These are phyloP conservation scores for Mycena sanguinolenta DNA, from an alignment of 768 basidiomycete species.

Conservation along the genomic window DNA sequence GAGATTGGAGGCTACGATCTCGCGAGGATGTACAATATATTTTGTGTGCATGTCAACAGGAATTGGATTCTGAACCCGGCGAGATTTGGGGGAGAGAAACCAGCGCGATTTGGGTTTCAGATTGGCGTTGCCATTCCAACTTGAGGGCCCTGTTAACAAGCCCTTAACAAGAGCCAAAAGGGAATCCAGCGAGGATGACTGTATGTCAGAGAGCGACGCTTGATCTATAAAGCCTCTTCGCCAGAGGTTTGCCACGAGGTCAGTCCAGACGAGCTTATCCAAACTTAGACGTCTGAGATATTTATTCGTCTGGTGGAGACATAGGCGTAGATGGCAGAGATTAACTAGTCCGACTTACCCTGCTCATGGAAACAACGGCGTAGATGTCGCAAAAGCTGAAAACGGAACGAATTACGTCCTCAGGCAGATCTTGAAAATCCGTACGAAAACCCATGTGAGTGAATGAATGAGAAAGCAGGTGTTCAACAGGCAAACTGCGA, in stretches of 20 bases:
- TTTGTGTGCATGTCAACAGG: neutral
- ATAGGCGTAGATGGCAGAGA: no score
- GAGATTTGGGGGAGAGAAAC: neutral
- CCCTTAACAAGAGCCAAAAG: slow-evolving; percentile 26
- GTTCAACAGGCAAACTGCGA: no score
- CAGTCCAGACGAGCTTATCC: slow-evolving; percentile 24
- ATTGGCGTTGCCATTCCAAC: slow-evolving; percentile 1
- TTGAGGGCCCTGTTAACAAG: slow-evolving; percentile 16
- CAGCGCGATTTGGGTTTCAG: neutral
- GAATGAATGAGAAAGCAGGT: no score
- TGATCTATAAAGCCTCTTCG: slow-evolving; percentile 26
- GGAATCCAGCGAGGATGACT: slow-evolving; percentile 1
- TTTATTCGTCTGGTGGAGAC: slow-evolving; percentile 20
- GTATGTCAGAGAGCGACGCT: slow-evolving; percentile 3
- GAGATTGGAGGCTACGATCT: slow-evolving; percentile 1
- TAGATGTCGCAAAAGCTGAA: slow-evolving; percentile 29
- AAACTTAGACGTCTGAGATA: slow-evolving; percentile 6
- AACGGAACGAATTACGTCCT: slow-evolving; percentile 41
- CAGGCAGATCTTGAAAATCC: slow-evolving; percentile 38
- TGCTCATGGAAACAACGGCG: slow-evolving; percentile 20
- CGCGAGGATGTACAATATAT: slow-evolving; percentile 11
- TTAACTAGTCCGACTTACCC: neutral
- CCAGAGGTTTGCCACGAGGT: slow-evolving; percentile 23
- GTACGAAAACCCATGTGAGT: no score
- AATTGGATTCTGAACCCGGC: neutral